Conservation (phyloP, 805 yeast species). For the Saccharomycopsis sp. region DNA sequence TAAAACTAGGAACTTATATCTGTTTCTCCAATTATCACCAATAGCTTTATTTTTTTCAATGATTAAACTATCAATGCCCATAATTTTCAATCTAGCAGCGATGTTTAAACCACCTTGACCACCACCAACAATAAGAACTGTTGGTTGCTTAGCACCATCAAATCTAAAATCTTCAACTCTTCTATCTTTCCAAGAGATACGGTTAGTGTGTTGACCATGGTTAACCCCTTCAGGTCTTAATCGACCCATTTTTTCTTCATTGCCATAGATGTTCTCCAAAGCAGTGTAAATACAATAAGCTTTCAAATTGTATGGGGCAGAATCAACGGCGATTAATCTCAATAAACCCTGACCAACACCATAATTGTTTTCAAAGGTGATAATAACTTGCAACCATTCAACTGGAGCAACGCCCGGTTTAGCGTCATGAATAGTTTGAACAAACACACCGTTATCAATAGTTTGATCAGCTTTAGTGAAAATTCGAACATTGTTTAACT, state of each 20-base stretch:
- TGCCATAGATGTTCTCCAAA: slow-evolving; percentile 29
- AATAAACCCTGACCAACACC: slow-evolving; percentile 32
- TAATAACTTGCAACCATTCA: slow-evolving; percentile 32
- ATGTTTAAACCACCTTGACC: slow-evolving; percentile 40
- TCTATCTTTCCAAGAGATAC: slow-evolving; percentile 35
- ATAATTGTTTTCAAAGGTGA: slow-evolving; percentile 28
- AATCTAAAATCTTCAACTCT: slow-evolving; percentile 28
- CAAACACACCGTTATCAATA: too few relatives aligned
- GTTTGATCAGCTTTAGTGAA: too few relatives aligned
- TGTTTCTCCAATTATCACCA: slow-evolving; percentile 43
- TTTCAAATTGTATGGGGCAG: slow-evolving; percentile 28
- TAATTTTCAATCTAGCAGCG: slow-evolving; percentile 36
- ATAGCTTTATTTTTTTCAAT: slow-evolving; percentile 32
- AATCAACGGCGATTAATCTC: slow-evolving; percentile 29
- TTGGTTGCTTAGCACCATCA: slow-evolving; percentile 32
- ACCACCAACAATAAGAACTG: slow-evolving; percentile 41
- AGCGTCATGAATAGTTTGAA: too few relatives aligned
- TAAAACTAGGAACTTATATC: slow-evolving; percentile 38
- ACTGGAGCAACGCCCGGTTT: too few relatives aligned
- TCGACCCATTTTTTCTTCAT: slow-evolving; percentile 30
- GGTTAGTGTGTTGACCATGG: slow-evolving; percentile 34
- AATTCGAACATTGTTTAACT: too few relatives aligned
- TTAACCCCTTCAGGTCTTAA: slow-evolving; percentile 32
- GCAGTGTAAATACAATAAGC: slow-evolving; percentile 31
- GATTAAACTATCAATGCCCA: slow-evolving; percentile 36